Percentiles rank a stretch among this genome's conserved stretches.
phyloP scores from a whole-genome alignment of 176 grass and related monocot species.

The Chloris gayana region DNA sequence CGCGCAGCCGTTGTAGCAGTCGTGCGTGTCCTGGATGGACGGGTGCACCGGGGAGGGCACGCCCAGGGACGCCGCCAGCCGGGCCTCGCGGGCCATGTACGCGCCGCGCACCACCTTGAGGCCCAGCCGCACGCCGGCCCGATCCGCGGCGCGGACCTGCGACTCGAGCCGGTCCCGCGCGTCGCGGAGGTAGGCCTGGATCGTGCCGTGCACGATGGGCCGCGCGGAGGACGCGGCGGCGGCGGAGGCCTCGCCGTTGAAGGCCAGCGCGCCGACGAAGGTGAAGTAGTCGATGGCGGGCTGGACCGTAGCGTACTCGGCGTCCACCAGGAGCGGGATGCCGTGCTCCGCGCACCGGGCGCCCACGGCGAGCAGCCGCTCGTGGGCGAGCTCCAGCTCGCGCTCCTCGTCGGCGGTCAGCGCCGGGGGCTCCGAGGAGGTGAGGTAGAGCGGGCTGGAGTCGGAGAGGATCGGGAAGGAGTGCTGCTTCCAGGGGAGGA shows the following conservation, averaged over 20 bases:
- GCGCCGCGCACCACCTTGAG: slow-evolving; percentile 92
- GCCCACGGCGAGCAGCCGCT: slow-evolving; percentile 62
- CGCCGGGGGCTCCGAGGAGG: slow-evolving; percentile 47
- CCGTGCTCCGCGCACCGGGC: slow-evolving; percentile 60
- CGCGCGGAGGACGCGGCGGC: slow-evolving; percentile 17
- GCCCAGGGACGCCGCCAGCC: slow-evolving; percentile 57
- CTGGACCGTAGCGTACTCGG: slow-evolving; percentile 88
- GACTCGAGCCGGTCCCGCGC: slow-evolving; percentile 66
- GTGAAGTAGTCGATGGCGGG: slow-evolving; percentile 97
- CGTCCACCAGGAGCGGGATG: slow-evolving; percentile 78
- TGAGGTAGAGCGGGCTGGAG: slow-evolving; percentile 82
- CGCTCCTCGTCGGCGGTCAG: slow-evolving; percentile 61
- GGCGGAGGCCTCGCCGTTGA: slow-evolving; percentile 36
- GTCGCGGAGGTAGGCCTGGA: slow-evolving; percentile 90
- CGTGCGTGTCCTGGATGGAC: slow-evolving; percentile 77
- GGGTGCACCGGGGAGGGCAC: slow-evolving; percentile 74
- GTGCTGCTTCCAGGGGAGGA: slow-evolving; percentile 75
- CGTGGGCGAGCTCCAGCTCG: slow-evolving; percentile 59
- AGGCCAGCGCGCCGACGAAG: slow-evolving; percentile 51
- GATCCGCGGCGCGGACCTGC: slow-evolving; percentile 45
- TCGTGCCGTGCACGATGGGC: slow-evolving; percentile 67
- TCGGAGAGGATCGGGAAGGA: slow-evolving; percentile 62
- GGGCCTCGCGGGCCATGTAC: slow-evolving; percentile 78
- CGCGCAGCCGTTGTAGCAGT: slow-evolving; percentile 83
- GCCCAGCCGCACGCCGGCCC: slow-evolving; percentile 56